Evolutionary conservation across 2,329 filamentous ascomycete species (phyloP), one percentile per base, ranked within the genome.

Genomic region (Elsinoe necatrix): DNA sequence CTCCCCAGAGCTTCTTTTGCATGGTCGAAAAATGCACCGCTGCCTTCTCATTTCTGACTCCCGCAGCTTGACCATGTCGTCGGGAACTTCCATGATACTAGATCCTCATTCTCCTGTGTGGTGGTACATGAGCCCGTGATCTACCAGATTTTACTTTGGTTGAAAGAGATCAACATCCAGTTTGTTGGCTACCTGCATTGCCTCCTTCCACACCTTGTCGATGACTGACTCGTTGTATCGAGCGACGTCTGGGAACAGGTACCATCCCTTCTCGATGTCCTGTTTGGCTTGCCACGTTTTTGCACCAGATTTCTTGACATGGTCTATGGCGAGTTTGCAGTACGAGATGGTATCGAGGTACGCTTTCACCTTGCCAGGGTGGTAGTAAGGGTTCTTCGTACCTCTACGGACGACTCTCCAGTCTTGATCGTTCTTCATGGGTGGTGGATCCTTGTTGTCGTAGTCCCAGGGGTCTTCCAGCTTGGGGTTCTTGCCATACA

Each of bases 161-260:
- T 50, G 64, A 62, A 45, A 61, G 61, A 69, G 25, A 50, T 67
- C 62, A 62, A 65, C 65, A 7, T 59, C 61, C 25, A 64, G 42
- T 43, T 61, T 56, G 51, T 69, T 67, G 48, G 63, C 65, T 34
- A 68, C 61, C 20, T 45, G 37, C 62, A 61, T 65, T n/a, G 65
- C 66, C 43, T 64, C 55, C 12, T 34, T 29, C 55, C 59, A 59
- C 56, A 67, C 39, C 12, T 50, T 58, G 11, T 61, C 57, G 8
- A 66, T 48, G 31, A 65, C 37, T 11, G 60, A 57, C 52, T 63
- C 63, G 52, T 63, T 68, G 61, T 62, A 58, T 16, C 65, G 61
- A n/a, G 58, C 45, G 21, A 68, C 61, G 34, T 65, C 61, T 5
- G 60, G 59, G 31, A 59, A 61, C 21, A 50, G 43, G 20, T 64